Base-by-base conservation (phyloP, 169 alveolate genomes). In the Babesia divergens region DNA sequence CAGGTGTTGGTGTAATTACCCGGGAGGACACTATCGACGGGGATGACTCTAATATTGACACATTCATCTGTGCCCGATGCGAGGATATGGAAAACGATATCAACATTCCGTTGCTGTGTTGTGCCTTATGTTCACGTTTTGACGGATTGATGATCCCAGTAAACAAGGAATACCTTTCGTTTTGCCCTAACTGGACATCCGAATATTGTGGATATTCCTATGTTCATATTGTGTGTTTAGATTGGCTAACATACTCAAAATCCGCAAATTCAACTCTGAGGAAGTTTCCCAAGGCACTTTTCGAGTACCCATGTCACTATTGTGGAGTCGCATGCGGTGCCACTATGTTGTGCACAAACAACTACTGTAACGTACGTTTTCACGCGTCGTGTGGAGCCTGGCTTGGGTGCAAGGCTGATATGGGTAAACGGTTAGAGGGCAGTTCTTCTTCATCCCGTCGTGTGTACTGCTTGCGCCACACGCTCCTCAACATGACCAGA, bases 361-460 rank as follows among this genome's bases (percentile, higher is more conserved):
- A 50, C 71, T 35, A 67, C 56, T 77, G 86, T 20, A 59, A 22
- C 49, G 75, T 69, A n/a, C 38, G 68, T 9, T 77, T 77, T 69
- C 86, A 77, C 28, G 69, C 86, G 24, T 77, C 86, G n/a, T 77
- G 86, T 49, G 86, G 74, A 5, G 86, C 77, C 6, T 31, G 69
- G 52, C 28, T 77, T 59, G 86, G 86, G 0, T 77, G 86, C 54
- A 77, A 77, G 38, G 70, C 40, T n/a, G 86, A 77, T 24, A 69
- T 67, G 59, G 70, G 82, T 1, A 77, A 56, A 68, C 66, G 67
- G 69, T 38, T 38, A 7, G 86, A 77, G 49, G 76, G 77, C 31
- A 28, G 50, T 8, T 26, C 51, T 16, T 32, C 76, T 9, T 37
- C 74, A 18, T 22, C 72, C 4, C 46, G 72, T 29, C 60, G 86